Conservation (phyloP, 768 basidiomycete species). For the Suillus variegatus region DNA sequence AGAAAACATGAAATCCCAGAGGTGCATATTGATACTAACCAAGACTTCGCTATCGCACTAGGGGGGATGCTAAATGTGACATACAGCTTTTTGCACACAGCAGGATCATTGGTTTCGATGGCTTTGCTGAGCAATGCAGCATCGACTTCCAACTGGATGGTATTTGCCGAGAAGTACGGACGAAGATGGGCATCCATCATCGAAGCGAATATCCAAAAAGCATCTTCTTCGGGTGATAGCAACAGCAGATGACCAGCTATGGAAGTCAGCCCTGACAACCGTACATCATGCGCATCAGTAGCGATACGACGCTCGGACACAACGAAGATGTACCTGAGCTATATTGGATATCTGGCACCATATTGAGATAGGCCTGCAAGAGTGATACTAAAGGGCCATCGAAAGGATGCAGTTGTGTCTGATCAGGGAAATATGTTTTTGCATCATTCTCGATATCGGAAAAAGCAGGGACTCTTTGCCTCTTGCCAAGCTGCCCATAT, state of each 20-base stretch:
- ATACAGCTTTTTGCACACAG: constrained; percentile 66
- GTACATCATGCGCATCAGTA: background rate
- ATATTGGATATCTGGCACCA: constrained; percentile 85
- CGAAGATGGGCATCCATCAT: constrained; percentile 86
- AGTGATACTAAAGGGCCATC: constrained; percentile 58
- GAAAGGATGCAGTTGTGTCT: constrained; percentile 58
- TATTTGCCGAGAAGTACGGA: constrained; percentile 64
- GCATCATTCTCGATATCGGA: constrained; percentile 64
- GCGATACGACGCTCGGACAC: constrained; percentile 4
- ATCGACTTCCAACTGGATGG: constrained; percentile 74
- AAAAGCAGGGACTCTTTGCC: constrained; percentile 51
- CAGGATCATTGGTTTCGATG: constrained; percentile 62
- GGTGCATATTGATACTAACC: constrained; percentile 44
- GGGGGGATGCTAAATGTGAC: constrained; percentile 63
- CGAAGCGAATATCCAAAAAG: constrained; percentile 88
- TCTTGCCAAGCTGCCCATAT: constrained; percentile 61
- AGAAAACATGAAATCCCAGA: background rate
- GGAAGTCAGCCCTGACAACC: constrained; percentile 56
- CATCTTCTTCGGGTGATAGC: constrained; percentile 83
- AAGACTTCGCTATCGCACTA: constrained; percentile 57
- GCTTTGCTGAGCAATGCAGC: constrained; percentile 68
- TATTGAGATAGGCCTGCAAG: constrained; percentile 73
- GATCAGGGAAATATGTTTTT: constrained; percentile 51
- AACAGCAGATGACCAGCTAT: constrained; percentile 73
- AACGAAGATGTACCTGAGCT: constrained; percentile 46